phyloP scores from a whole-genome alignment of 2,329 filamentous ascomycete genomes.

The Cercospora canescens region DNA sequence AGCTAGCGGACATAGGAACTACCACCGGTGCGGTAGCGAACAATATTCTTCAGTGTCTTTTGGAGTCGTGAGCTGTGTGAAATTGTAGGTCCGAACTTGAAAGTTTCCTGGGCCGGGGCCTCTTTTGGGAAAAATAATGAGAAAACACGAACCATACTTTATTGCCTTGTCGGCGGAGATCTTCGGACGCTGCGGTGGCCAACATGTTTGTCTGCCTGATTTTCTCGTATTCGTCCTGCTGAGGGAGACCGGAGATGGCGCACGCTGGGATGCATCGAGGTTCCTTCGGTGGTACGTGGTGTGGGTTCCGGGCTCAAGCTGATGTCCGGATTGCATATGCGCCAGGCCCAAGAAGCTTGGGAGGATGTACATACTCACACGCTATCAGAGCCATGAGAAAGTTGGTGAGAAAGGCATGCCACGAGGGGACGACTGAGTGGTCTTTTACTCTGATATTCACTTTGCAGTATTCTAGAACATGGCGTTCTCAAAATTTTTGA shows the following conservation, averaged over 20 bases:
- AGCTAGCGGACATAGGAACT: neutral
- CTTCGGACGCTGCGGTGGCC: neutral
- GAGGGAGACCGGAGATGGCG: neutral
- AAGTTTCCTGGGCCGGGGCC: neutral
- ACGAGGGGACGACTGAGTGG: too few species aligned
- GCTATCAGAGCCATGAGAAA: too few species aligned
- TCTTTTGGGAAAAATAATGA: neutral
- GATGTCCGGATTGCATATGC: neutral
- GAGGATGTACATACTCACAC: too few species aligned
- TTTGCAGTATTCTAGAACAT: too few species aligned
- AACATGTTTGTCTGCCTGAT: neutral
- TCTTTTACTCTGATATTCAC: neutral
- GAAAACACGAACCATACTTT: neutral
- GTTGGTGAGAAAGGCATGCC: too few species aligned
- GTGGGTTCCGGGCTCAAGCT: neutral
- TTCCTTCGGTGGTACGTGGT: neutral
- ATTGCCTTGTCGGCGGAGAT: neutral
- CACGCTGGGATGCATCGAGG: neutral
- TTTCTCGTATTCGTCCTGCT: neutral
- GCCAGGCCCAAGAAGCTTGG: neutral
- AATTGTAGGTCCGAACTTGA: neutral
- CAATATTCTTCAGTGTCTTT: neutral
- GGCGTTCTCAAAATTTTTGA: too few species aligned
- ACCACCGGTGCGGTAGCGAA: neutral
- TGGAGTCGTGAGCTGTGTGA: neutral